phyloP scores from a whole-genome alignment of 208 protist species.

The Giardia muris region DNA sequence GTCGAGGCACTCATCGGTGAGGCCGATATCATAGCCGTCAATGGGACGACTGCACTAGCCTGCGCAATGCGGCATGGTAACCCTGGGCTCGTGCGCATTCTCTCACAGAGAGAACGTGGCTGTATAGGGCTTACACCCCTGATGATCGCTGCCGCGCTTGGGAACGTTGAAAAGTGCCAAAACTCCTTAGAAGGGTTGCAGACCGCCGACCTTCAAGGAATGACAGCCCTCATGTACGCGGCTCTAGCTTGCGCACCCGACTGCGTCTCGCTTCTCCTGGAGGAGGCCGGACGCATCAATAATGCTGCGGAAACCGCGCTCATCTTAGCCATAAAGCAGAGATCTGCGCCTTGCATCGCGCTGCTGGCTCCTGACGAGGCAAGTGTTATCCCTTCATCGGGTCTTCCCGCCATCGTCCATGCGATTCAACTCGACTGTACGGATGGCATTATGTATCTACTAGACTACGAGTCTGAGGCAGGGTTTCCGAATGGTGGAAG shows the following conservation, averaged over 20 bases:
- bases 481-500: not conserved
- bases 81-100: not conserved
- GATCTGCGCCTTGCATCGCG: not conserved
- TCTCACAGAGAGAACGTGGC: not conserved
- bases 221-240: not conserved
- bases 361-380: not conserved
- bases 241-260: not conserved
- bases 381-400: not conserved
- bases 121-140: not conserved
- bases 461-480: not conserved
- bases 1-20: not conserved
- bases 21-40: not conserved
- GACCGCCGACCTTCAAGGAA: not conserved
- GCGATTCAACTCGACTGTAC: not conserved
- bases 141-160: not conserved
- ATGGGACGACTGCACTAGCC: not conserved
- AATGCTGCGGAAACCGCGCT: not conserved
- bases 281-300: not conserved
- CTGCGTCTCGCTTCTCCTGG: not conserved
- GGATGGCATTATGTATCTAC: not conserved
- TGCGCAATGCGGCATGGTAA: not conserved
- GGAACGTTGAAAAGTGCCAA: not conserved
- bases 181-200: not conserved
- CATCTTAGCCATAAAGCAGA: not conserved
- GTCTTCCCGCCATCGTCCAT: not conserved